Percentiles rank a stretch among this genome's conserved stretches.
Evolutionary conservation across 2,329 filamentous ascomycete genomes (phyloP).

Genomic region (Neonectria magnoliae): DNA sequence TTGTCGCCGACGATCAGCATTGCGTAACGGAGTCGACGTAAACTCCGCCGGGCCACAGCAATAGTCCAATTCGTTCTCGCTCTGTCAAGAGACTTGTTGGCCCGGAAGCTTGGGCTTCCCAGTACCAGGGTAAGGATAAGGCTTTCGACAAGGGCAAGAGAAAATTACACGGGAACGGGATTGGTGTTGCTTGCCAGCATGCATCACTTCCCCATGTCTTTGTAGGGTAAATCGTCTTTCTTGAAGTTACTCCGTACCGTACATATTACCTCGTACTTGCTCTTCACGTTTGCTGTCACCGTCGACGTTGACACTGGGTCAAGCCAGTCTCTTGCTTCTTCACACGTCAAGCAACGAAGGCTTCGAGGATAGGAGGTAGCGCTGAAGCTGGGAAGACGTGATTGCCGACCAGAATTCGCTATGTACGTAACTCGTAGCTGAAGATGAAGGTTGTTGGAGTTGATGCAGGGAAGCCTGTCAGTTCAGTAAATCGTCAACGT

Average conservation of each 20-base stretch:
- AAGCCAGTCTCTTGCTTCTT: conserved; percentile 8
- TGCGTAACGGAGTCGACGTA: conserved; percentile 14
- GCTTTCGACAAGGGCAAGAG: conserved; percentile 6
- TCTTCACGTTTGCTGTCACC: not conserved
- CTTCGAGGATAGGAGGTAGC: not conserved
- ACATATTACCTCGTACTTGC: not conserved
- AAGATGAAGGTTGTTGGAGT: not conserved
- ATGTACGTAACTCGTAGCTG: not conserved
- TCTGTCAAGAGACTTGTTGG: conserved; percentile 6
- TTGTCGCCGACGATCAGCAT: conserved; percentile 11
- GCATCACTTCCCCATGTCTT: conserved; percentile 8
- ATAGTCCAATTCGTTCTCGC: conserved; percentile 24
- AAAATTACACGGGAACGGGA: conserved; percentile 4
- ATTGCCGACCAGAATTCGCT: not conserved
- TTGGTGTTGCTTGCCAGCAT: conserved; percentile 1
- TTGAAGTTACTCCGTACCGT: not conserved
- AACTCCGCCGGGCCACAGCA: conserved; percentile 11
- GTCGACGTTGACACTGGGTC: not conserved
- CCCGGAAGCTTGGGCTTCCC: conserved; percentile 6
- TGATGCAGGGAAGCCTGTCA: not conserved
- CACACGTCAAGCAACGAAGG: not conserved
- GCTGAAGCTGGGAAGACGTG: not conserved
- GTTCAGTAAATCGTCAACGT: not conserved
- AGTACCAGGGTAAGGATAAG: conserved; percentile 2
- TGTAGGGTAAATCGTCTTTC: not conserved